A percentile compares a stretch with the other conserved stretches of the same genome.
These are phyloP conservation scores for Diaporthe longicolla DNA, from an alignment of 2,329 filamentous ascomycete species.

Conservation along the genomic window DNA sequence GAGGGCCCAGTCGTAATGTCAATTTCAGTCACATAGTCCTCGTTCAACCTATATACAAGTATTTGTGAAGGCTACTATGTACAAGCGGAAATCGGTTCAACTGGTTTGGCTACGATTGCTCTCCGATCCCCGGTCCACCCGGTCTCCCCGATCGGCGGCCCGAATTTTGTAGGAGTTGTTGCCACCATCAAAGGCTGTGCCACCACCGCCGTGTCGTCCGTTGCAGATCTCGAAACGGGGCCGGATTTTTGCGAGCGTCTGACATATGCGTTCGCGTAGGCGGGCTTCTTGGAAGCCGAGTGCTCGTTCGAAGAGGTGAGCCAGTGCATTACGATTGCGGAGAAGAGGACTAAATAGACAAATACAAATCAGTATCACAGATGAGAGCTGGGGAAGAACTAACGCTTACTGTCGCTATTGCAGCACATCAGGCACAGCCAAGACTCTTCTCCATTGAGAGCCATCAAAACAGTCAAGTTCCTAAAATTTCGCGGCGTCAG, in stretches of 20 bases:
- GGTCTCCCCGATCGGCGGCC: neutral
- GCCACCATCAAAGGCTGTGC: conserved; percentile 22
- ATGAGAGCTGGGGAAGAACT: neutral
- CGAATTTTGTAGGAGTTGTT: conserved; percentile 18
- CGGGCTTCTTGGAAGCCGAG: conserved; percentile 4
- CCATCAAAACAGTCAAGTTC: conserved; percentile 26
- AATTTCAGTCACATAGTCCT: neutral
- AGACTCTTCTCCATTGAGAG: conserved; percentile 10
- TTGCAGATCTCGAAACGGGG: neutral
- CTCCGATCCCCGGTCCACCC: conserved; percentile 9
- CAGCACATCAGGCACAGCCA: conserved; percentile 26
- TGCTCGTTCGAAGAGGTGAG: conserved; percentile 25
- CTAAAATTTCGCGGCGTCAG: neutral
- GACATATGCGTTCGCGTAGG: conserved; percentile 4
- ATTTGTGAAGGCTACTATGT: neutral
- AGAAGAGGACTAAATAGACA: neutral
- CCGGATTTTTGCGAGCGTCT: conserved; percentile 12
- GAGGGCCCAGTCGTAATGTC: no score
- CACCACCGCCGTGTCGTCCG: conserved; percentile 18
- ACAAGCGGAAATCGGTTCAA: neutral
- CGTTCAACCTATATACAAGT: neutral
- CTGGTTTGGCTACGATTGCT: neutral
- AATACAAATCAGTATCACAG: neutral
- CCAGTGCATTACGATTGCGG: conserved; percentile 23
- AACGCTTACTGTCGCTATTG: conserved; percentile 10